These are phyloP conservation scores for Coix lacrymajobi DNA, from an alignment of 176 grass and related monocot species.

Conservation along the genomic window DNA sequence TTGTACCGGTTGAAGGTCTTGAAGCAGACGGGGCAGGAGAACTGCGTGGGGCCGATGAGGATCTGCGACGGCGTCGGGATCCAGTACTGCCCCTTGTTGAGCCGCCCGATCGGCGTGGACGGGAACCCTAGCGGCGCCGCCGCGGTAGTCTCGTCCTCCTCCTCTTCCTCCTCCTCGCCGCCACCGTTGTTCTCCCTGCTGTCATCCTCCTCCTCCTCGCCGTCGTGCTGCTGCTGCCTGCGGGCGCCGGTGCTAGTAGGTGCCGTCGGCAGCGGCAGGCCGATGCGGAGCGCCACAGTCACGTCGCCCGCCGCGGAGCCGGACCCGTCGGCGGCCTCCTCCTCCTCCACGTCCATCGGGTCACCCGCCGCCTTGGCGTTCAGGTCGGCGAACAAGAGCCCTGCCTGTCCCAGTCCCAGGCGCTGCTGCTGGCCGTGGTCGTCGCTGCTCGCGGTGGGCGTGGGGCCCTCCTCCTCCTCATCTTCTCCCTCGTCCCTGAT, in stretches of 20 bases:
- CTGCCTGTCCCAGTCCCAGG: not conserved
- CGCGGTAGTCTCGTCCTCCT: not conserved
- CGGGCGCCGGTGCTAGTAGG: not conserved
- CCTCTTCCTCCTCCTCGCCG: not conserved
- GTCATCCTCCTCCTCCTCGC: not conserved
- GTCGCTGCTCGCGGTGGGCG: not conserved
- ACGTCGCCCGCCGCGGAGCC: constrained; percentile 19
- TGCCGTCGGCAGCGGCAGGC: constrained; percentile 38
- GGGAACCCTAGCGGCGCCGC: constrained; percentile 55
- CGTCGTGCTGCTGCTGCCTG: not conserved
- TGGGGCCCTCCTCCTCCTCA: not conserved
- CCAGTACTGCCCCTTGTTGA: constrained; percentile 90
- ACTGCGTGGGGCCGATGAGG: constrained; percentile 86
- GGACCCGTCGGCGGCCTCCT: not conserved
- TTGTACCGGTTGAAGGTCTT: constrained; percentile 99
- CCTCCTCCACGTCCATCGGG: constrained; percentile 52
- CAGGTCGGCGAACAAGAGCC: constrained; percentile 34
- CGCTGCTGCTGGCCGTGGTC: not conserved
- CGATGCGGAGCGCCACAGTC: constrained; percentile 77
- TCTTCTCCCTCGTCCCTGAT: not conserved
- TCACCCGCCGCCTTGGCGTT: constrained; percentile 36
- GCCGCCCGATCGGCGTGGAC: constrained; percentile 53
- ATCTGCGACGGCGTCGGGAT: constrained; percentile 97
- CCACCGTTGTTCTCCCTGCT: not conserved
- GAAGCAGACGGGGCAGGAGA: constrained; percentile 88